These are phyloP conservation scores for Cryptosporidium felis DNA, from an alignment of 169 alveolate genomes.

Conservation along the genomic window DNA sequence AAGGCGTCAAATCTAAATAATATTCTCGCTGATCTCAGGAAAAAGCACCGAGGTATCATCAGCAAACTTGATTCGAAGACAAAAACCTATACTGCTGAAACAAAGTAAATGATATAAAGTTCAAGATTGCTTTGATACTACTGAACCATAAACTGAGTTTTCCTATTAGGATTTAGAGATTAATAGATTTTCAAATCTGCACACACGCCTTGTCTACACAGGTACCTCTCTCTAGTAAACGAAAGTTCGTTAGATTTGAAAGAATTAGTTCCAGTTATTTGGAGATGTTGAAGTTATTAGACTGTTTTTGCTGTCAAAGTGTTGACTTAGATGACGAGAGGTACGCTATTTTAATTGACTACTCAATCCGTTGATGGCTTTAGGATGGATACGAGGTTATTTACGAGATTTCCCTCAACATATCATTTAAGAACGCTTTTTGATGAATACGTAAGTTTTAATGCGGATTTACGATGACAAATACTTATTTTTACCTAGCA, in stretches of 20 bases:
- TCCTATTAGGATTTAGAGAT: neutral
- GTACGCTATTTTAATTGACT: neutral
- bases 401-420: conserved; percentile 63
- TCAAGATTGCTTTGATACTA: too few species aligned
- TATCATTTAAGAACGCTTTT: conserved; percentile 59
- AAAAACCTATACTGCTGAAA: too few species aligned
- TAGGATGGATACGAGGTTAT: conserved; percentile 26
- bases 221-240: neutral
- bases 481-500: too few species aligned
- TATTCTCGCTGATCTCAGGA: too few species aligned
- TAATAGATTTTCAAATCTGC: conserved; percentile 3
- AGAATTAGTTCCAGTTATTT: neutral
- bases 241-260: neutral
- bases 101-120: too few species aligned
- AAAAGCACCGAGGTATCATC: too few species aligned
- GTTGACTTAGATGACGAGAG: conserved; percentile 37
- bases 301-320: conserved; percentile 64
- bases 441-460: conserved; percentile 51
- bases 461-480: too few species aligned
- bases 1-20: too few species aligned
- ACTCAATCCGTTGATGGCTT: neutral
- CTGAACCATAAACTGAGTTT: too few species aligned
- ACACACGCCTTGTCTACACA: conserved; percentile 28
- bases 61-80: too few species aligned
- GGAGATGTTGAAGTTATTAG: conserved; percentile 21